These are phyloP conservation scores for Chenopodium quinoa DNA, from an alignment of 148 eudicot genomes.

Conservation along the genomic window DNA sequence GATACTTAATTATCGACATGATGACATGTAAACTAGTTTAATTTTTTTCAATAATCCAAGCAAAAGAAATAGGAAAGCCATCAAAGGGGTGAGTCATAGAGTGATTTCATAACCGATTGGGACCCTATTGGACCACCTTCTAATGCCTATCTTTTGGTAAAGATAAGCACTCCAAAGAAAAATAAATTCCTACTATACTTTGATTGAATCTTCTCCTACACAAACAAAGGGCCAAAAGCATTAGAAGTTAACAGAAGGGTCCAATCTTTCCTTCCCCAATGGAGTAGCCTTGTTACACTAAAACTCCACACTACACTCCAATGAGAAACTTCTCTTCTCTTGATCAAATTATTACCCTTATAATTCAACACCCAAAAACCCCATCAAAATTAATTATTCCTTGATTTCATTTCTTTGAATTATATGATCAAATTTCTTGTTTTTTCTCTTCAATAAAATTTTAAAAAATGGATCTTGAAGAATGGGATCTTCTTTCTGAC, in stretches of 20 bases:
- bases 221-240: not conserved
- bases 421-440: not conserved
- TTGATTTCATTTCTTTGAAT: not conserved
- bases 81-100: constrained; percentile 10
- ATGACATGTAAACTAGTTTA: no score
- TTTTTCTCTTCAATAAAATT: not conserved
- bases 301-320: constrained; percentile 33
- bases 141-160: constrained; percentile 10
- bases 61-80: not conserved
- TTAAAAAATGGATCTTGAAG: constrained; percentile 68
- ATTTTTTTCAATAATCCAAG: not conserved
- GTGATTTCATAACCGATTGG: not conserved
- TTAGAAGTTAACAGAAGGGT: constrained; percentile 14
- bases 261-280: not conserved
- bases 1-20: no score
- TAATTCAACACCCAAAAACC: not conserved
- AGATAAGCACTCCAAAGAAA: constrained; percentile 11
- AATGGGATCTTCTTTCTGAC: constrained; percentile 77
- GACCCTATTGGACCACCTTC: not conserved
- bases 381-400: not conserved
- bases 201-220: constrained; percentile 19
- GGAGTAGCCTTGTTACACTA: constrained; percentile 27
- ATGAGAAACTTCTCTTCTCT: constrained; percentile 9
- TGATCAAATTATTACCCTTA: not conserved
- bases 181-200: not conserved